A percentile compares a stretch with the other conserved stretches of the same genome.
These are phyloP conservation scores for Wickerhamiella kazuoi DNA, from an alignment of 805 yeast species.

Conservation along the genomic window DNA sequence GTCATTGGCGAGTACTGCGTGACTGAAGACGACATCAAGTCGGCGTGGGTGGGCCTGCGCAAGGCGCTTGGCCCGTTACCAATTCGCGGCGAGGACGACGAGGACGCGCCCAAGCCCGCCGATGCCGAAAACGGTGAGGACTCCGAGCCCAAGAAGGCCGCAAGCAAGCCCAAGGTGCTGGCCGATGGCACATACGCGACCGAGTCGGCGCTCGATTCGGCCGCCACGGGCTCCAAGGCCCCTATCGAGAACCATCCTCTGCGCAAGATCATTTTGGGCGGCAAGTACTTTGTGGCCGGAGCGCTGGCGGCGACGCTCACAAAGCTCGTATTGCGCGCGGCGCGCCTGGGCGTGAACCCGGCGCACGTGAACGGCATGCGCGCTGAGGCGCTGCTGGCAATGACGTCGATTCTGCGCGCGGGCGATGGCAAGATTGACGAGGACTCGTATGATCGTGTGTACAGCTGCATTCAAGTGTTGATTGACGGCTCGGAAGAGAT, in stretches of 20 bases:
- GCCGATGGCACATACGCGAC: constrained; percentile 99
- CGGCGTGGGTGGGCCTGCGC: constrained; percentile 76
- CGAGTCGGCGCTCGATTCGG: constrained; percentile 55
- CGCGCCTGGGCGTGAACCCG: constrained; percentile 27
- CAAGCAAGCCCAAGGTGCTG: constrained; percentile 48
- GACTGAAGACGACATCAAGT: constrained; percentile 53
- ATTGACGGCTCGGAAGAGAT: constrained; percentile 29
- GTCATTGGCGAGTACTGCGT: constrained; percentile 80
- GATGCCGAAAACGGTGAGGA: constrained; percentile 10
- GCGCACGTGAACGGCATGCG: constrained; percentile 61
- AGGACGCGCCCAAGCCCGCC: constrained; percentile 19
- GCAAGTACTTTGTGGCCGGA: constrained; percentile 82
- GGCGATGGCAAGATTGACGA: constrained; percentile 82
- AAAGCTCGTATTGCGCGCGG: constrained; percentile 65
- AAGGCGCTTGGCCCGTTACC: constrained; percentile 81
- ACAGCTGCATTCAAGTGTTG: constrained; percentile 69
- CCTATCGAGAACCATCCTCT: constrained; percentile 39
- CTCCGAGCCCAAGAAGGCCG: constrained; percentile 20
- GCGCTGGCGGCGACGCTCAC: constrained; percentile 77
- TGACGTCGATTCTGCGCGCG: constrained; percentile 80
- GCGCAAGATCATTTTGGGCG: constrained; percentile 63
- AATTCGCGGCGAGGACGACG: constrained; percentile 30
- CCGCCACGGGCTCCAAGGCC: constrained; percentile 21
- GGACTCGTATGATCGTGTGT: constrained; percentile 87
- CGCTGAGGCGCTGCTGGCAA: constrained; percentile 84